Evolutionary conservation across 176 grass and related monocot genomes (phyloP), one percentile per base, ranked within the genome.

Genomic region (Thinopyrum elongatum): DNA sequence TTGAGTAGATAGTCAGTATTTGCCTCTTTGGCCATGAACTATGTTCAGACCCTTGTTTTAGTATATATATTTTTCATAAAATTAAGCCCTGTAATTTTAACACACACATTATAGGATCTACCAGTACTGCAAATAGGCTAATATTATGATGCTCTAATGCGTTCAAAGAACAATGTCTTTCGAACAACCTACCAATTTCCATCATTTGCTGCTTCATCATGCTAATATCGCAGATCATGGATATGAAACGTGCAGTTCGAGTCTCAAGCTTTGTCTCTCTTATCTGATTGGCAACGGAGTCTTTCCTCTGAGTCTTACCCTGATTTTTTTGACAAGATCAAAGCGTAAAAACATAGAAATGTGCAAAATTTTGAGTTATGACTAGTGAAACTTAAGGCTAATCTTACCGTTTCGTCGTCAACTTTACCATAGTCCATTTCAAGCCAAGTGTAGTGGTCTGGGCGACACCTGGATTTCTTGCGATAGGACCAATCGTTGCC

Each of bases 181-280:
- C 42, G 28, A 12, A 7, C 68, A 88, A 81, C 39, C 84, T 92
- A 95, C 95, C 95, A 36, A 98, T 98, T 92, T 98, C 93, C 85
- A 93, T 83, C 95, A 98, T 98, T 89, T 98, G 95, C 71, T 98
- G 95, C 83, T 92, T 98, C 95, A 98, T 98, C 95, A 98, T 98
- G 87, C 72, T 88, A 59, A 98, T 90, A 90, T 93, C 90, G 77
- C 93, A 98, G 28, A 98, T 92, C 55, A 98, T 34, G 12, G 95
- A 98, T 70, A 98, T 88, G 90, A 98, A 98, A 15, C 87, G 68
- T 3, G 91, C 89, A 69, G 87, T 92, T 49, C 65, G 70, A 46
- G 77, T 59, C 64, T 98, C 95, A 81, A 98, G 91, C 82, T 93
- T 93, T 39, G 95, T 93, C 74, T 90, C 83, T 80, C 47, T 51